phyloP scores from a whole-genome alignment of 2,329 filamentous ascomycete species.

The Alternaria metachromatica region DNA sequence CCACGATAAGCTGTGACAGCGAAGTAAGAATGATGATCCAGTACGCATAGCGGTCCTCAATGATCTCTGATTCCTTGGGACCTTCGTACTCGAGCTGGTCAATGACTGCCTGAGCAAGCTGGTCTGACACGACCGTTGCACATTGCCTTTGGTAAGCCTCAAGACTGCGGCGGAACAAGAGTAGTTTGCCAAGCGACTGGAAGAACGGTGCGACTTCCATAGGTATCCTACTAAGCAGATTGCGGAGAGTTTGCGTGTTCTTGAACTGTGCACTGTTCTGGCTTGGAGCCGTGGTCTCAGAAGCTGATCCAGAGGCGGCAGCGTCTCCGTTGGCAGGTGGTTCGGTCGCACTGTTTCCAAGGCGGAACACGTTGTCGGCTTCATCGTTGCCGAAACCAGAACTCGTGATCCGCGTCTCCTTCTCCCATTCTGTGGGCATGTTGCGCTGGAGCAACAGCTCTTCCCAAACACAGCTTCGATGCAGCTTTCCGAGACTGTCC shows the following conservation, averaged over 20 bases:
- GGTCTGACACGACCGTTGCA: slow-evolving; percentile 66
- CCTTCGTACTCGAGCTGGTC: slow-evolving; percentile 66
- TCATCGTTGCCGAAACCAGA: slow-evolving; percentile 49
- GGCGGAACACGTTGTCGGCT: slow-evolving; percentile 49
- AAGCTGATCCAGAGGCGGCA: slow-evolving; percentile 11
- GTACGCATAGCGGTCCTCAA: slow-evolving; percentile 74
- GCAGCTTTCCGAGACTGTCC: slow-evolving; percentile 75
- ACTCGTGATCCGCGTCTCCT: slow-evolving; percentile 52
- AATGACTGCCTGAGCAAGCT: slow-evolving; percentile 74
- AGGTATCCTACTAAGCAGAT: slow-evolving; percentile 78
- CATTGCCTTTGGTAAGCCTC: slow-evolving; percentile 70
- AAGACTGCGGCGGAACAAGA: slow-evolving; percentile 75
- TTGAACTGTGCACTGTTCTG: slow-evolving; percentile 60
- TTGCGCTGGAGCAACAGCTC: slow-evolving; percentile 76
- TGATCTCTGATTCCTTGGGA: slow-evolving; percentile 56
- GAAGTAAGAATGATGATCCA: slow-evolving; percentile 82
- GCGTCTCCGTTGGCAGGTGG: slow-evolving; percentile 21
- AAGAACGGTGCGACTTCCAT: slow-evolving; percentile 84
- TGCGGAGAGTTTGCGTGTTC: slow-evolving; percentile 80
- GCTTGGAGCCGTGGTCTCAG: slow-evolving; percentile 18
- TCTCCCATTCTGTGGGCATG: slow-evolving; percentile 73
- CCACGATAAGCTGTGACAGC: slow-evolving; percentile 79
- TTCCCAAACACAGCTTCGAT: slow-evolving; percentile 83
- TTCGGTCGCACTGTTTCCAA: slow-evolving; percentile 35
- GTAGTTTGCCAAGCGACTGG: slow-evolving; percentile 80